These are phyloP conservation scores for Zasmidium cellare DNA, from an alignment of 2,329 filamentous ascomycete species.

Conservation along the genomic window DNA sequence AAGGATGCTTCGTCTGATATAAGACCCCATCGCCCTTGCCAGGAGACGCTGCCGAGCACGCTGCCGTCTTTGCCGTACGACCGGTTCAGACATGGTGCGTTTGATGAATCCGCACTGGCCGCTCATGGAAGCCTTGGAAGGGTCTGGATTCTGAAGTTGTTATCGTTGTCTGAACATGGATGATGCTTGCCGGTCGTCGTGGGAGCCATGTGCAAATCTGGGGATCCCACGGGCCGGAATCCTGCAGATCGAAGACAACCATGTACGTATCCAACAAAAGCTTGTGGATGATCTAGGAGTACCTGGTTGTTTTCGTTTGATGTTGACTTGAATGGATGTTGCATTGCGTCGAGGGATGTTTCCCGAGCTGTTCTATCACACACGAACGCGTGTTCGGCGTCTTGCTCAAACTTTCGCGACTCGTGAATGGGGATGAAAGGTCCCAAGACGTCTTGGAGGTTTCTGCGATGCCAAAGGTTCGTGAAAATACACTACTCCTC, in stretches of 20 bases:
- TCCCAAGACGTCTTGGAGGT: no score
- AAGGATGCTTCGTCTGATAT: not conserved
- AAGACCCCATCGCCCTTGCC: not conserved
- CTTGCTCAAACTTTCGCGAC: no score
- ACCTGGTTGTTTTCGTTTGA: not conserved
- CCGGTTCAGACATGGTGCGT: not conserved
- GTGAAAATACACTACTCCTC: no score
- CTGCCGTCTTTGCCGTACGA: not conserved
- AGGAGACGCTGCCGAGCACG: not conserved
- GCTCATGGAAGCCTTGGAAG: not conserved
- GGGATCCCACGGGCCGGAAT: not conserved
- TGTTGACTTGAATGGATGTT: no score
- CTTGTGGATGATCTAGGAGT: no score
- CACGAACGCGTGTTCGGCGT: no score
- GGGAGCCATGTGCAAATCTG: not conserved
- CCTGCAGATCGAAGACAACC: not conserved
- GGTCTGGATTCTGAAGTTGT: not conserved
- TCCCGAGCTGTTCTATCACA: no score
- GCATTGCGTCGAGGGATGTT: no score
- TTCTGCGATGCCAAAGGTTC: no score
- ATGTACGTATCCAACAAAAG: not conserved
- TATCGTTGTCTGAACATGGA: not conserved
- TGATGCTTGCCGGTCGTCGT: not conserved
- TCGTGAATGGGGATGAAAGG: no score
- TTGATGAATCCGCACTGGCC: not conserved